These are phyloP conservation scores for Podospora anserina DNA, from an alignment of 495 filamentous ascomycete species.

Conservation along the genomic window DNA sequence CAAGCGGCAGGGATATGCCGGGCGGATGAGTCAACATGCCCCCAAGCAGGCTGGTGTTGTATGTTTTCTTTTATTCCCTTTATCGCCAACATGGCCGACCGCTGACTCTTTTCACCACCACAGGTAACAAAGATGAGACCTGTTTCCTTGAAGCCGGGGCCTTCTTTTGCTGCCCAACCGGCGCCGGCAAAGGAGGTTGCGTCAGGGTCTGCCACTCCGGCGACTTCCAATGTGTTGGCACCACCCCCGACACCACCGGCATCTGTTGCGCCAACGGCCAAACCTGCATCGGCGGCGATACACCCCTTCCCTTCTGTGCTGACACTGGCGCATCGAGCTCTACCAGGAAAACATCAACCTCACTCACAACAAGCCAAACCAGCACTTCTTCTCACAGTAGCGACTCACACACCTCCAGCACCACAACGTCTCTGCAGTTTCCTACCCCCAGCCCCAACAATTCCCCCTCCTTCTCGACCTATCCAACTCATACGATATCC, in stretches of 20 bases:
- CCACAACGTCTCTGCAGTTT: background rate
- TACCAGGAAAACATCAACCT: background rate
- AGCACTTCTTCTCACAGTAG: background rate
- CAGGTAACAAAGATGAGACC: background rate
- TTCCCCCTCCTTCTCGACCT: background rate
- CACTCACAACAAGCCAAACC: background rate
- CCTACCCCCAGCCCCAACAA: background rate
- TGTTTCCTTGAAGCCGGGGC: background rate
- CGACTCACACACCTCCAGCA: background rate
- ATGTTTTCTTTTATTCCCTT: background rate
- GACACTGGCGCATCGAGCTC: background rate
- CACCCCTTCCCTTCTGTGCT: slow-evolving; percentile 16
- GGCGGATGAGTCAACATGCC: slow-evolving; percentile 19
- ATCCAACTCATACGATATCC: background rate
- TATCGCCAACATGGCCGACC: background rate
- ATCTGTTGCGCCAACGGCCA: slow-evolving; percentile 26
- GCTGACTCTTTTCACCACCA: background rate
- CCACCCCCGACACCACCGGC: background rate
- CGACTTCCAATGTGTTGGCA: slow-evolving; percentile 25
- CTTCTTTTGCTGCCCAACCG: background rate
- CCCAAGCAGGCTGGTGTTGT: slow-evolving; percentile 27
- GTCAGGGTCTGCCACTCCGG: background rate
- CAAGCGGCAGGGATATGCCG: slow-evolving; percentile 13
- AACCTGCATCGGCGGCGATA: slow-evolving; percentile 20
- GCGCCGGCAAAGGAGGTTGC: background rate